Conservation (phyloP, 139 green algal species). For the Trebouxia sp. region DNA sequence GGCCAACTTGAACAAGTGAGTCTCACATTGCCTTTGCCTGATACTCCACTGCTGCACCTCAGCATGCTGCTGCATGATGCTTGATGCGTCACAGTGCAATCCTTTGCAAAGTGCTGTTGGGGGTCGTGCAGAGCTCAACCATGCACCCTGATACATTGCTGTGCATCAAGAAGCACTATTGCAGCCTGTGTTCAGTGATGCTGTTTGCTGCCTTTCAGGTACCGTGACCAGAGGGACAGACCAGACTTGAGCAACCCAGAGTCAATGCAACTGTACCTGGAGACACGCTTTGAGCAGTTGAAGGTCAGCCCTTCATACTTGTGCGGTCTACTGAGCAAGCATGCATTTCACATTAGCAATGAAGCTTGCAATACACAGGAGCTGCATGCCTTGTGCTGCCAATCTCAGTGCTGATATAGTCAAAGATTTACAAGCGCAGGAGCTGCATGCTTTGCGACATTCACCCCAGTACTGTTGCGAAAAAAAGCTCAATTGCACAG, state of each 20-base stretch:
- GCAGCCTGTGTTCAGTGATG: no score
- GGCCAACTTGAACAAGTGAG: slow-evolving; percentile 90
- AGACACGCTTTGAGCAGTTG: slow-evolving; percentile 98
- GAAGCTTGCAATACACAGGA: neutral
- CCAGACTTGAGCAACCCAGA: slow-evolving; percentile 91
- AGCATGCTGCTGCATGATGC: no score
- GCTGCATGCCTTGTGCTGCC: neutral
- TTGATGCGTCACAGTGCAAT: no score
- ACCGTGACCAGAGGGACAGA: slow-evolving; percentile 84
- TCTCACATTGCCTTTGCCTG: neutral
- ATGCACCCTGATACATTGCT: no score
- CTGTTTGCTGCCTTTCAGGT: slow-evolving; percentile 34
- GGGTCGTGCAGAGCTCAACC: no score
- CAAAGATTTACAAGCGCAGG: no score
- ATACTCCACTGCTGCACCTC: neutral
- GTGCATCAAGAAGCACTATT: no score
- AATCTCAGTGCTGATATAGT: no score
- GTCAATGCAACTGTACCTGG: slow-evolving; percentile 90
- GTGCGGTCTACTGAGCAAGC: neutral
- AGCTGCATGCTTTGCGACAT: no score
- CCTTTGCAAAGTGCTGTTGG: no score
- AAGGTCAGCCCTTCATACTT: slow-evolving; percentile 60
- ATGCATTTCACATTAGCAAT: neutral
- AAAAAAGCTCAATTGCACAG: no score
- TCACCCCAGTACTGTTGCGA: no score